Conservation (phyloP, 352 stramenopile species). For the Phytopythium boreale region DNA sequence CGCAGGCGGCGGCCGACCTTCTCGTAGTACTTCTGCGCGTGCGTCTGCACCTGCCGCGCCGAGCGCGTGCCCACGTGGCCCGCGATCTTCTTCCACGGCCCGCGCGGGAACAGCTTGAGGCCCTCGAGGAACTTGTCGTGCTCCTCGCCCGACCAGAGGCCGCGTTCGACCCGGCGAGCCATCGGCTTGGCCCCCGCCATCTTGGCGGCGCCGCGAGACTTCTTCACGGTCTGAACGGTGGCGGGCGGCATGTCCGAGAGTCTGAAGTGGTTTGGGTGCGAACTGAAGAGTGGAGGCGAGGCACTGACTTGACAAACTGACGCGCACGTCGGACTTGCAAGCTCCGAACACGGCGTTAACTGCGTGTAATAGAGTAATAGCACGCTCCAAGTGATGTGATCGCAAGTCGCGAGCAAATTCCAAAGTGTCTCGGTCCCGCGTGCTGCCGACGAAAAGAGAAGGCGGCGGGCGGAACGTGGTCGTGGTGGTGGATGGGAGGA, state of each 20-base stretch:
- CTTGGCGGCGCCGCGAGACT: not conserved
- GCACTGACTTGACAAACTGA: no score
- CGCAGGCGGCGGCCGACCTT: slow-evolving; percentile 46
- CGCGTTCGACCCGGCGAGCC: slow-evolving; percentile 19
- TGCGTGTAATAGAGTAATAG: no score
- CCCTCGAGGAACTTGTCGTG: slow-evolving; percentile 57
- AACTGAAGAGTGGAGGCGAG: no score
- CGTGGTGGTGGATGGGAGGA: not conserved
- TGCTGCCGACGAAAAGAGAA: not conserved
- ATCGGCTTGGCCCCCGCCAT: not conserved
- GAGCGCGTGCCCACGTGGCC: slow-evolving; percentile 47
- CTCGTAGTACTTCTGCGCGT: slow-evolving; percentile 64
- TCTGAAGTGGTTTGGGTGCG: no score
- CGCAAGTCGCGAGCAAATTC: not conserved
- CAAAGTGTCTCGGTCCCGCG: not conserved
- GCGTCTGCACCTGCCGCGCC: slow-evolving; percentile 58
- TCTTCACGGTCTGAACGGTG: not conserved
- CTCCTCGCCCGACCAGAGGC: slow-evolving; percentile 56
- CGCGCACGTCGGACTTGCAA: not conserved
- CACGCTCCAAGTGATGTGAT: no score
- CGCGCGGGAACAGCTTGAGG: slow-evolving; percentile 45
- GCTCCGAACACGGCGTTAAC: slow-evolving; percentile 1
- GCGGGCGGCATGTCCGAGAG: slow-evolving; percentile 4
- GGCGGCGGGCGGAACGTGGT: not conserved
- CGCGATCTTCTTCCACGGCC: slow-evolving; percentile 50